Evolutionary conservation across 2,329 filamentous ascomycete genomes (phyloP), one percentile per base, ranked within the genome.

Genomic region (Calonectria pauciramosa): DNA sequence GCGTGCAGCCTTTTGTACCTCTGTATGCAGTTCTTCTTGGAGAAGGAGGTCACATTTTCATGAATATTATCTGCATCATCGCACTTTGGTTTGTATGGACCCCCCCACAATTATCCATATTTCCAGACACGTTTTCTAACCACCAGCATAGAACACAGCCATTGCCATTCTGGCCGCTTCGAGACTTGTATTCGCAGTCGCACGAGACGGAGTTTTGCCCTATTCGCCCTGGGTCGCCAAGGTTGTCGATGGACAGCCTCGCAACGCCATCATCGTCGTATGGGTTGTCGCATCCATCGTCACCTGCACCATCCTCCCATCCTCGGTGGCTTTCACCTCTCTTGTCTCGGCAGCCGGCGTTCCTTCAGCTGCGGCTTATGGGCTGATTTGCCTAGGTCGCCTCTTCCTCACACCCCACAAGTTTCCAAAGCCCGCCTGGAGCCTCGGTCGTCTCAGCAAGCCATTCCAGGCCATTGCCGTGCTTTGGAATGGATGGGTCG

Each of bases 171-270:
- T 91, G 16, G 91, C 90, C 10, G 89, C 89, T 18, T 92, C 90
- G 5, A 88, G 91, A n/a, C 86, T 92, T 2, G 90, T 93, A 76
- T 92, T 91, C 80, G 91, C 91, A 52, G 90, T 93, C 5, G 91
- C 91, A 34, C 87, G 91, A 59, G 91, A 93, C 78, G 90, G 90
- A 44, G 90, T 92, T 26, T 84, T 92, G 3, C 91, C 91, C 0
- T 91, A 89, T 82, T 91, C 90, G 2, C 79, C 86, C 41, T 91
- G 90, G 89, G 91, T 92, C 54, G 88, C 90, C 5, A 82, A 85
- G 23, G 90, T 93, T 3, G 82, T 86, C 11, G 84, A 87, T 30
- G 91, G 90, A 67, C 90, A 92, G 75, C 91, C 91, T 0, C 87
- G 88, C 18, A 92, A 92, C 78, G 91, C 91, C 7, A 88, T 93